Evolutionary conservation across 1,139 yeast genomes (phyloP).

Genomic region (Yamadazyma spencermartinsiae): DNA sequence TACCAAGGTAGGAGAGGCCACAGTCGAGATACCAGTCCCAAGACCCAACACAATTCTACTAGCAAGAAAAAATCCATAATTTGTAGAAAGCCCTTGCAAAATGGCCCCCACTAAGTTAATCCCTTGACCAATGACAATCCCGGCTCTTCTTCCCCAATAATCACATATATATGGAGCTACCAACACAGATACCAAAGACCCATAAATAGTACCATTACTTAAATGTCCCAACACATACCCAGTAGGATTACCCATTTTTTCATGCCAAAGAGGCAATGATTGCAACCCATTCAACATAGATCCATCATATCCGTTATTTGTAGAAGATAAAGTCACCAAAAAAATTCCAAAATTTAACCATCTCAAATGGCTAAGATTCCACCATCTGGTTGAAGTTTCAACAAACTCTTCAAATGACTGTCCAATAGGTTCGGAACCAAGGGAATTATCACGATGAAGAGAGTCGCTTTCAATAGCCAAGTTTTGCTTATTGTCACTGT

Average conservation of each 20-base stretch:
- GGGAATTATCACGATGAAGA: neutral
- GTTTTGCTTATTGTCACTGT: slow-evolving; percentile 2
- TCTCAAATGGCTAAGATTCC: slow-evolving; percentile 32
- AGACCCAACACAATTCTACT: slow-evolving; percentile 68
- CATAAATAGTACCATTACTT: slow-evolving; percentile 32
- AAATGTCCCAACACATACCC: slow-evolving; percentile 42
- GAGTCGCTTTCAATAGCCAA: neutral
- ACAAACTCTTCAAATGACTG: slow-evolving; percentile 11
- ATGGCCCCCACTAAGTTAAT: slow-evolving; percentile 45
- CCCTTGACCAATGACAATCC: slow-evolving; percentile 27
- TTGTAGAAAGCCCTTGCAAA: slow-evolving; percentile 44
- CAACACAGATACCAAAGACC: slow-evolving; percentile 20
- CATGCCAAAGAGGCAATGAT: slow-evolving; percentile 37
- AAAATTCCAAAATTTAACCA: slow-evolving; percentile 36
- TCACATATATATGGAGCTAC: slow-evolving; percentile 26
- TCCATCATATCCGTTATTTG: slow-evolving; percentile 55
- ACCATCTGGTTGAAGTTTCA: slow-evolving; percentile 15
- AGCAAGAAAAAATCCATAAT: slow-evolving; percentile 46
- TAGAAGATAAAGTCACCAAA: slow-evolving; percentile 43
- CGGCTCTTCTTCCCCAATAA: slow-evolving; percentile 34
- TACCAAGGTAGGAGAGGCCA: slow-evolving; percentile 69
- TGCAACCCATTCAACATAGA: slow-evolving; percentile 54
- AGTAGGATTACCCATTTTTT: slow-evolving; percentile 36
- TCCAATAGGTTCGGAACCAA: neutral
- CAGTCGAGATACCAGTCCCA: slow-evolving; percentile 69